These are phyloP conservation scores for Cyclotella atomus DNA, from an alignment of 108 stramenopile genomes.

Conservation along the genomic window DNA sequence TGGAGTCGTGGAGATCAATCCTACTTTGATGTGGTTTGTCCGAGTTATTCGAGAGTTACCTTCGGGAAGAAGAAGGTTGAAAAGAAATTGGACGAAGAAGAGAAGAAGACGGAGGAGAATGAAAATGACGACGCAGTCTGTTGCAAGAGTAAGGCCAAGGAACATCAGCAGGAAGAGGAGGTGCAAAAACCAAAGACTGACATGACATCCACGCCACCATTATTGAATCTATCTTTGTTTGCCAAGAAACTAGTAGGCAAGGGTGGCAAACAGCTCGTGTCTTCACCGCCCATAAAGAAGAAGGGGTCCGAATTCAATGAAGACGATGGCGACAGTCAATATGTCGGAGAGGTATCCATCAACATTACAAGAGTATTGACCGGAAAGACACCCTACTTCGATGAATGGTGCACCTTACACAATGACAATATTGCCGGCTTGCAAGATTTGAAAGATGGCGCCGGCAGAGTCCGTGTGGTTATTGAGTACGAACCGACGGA, in stretches of 20 bases:
- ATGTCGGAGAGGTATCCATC: constrained; percentile 71
- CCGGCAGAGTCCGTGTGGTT: constrained; percentile 63
- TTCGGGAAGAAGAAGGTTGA: constrained; percentile 10
- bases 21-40: constrained; percentile 83
- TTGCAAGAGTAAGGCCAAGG: too few relatives aligned
- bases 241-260: constrained; percentile 30
- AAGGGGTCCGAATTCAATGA: neutral
- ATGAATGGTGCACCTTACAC: constrained; percentile 64
- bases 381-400: constrained; percentile 65
- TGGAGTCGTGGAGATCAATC: constrained; percentile 80
- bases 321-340: constrained; percentile 45
- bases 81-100: neutral
- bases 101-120: neutral
- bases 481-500: constrained; percentile 85
- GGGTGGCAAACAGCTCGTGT: constrained; percentile 43
- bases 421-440: constrained; percentile 24
- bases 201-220: constrained; percentile 56
- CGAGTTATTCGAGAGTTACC: constrained; percentile 13
- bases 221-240: constrained; percentile 40
- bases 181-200: constrained; percentile 1
- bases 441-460: constrained; percentile 25
- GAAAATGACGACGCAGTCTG: too few relatives aligned
- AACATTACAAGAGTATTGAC: constrained; percentile 73
- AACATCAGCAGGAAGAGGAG: too few relatives aligned
- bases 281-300: constrained; percentile 1